A percentile compares a stretch with the other conserved stretches of the same genome.
Conservation (phyloP, 257 asterid species). For the Cinchona pubescens region DNA sequence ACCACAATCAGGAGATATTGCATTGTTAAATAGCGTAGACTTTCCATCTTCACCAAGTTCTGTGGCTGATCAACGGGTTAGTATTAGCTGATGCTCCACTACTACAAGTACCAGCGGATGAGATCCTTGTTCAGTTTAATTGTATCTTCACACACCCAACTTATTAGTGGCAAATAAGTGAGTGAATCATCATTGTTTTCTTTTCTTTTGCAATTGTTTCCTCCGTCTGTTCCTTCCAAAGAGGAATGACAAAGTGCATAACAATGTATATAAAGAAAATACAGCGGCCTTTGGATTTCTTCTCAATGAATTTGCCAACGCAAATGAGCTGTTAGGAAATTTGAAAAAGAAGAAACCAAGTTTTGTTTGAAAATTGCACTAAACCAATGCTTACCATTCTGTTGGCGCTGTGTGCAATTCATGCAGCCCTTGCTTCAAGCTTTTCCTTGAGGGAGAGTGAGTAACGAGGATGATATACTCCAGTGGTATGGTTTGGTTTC, state of each 20-base stretch:
- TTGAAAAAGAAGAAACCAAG: neutral
- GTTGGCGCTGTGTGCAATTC: neutral
- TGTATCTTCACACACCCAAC: neutral
- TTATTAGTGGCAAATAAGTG: neutral
- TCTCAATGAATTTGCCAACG: neutral
- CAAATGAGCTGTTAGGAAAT: neutral
- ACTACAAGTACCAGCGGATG: constrained; percentile 20
- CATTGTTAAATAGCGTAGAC: constrained; percentile 23
- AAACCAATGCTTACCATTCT: neutral
- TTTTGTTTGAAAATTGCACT: neutral
- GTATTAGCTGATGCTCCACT: constrained; percentile 34
- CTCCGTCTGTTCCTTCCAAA: neutral
- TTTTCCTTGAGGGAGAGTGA: no score
- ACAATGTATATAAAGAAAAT: neutral
- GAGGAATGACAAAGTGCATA: neutral
- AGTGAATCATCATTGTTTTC: neutral
- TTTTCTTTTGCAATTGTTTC: neutral
- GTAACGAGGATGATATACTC: no score
- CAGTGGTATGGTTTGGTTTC: no score
- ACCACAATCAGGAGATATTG: constrained; percentile 32
- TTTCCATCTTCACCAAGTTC: constrained; percentile 25
- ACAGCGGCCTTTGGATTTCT: neutral
- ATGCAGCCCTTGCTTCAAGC: neutral
- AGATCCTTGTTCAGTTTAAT: constrained; percentile 2
- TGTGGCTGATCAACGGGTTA: constrained; percentile 25